Evolutionary conservation across 768 basidiomycete genomes (phyloP), one percentile per base, ranked within the genome.

Genomic region (Suillus decipiens): DNA sequence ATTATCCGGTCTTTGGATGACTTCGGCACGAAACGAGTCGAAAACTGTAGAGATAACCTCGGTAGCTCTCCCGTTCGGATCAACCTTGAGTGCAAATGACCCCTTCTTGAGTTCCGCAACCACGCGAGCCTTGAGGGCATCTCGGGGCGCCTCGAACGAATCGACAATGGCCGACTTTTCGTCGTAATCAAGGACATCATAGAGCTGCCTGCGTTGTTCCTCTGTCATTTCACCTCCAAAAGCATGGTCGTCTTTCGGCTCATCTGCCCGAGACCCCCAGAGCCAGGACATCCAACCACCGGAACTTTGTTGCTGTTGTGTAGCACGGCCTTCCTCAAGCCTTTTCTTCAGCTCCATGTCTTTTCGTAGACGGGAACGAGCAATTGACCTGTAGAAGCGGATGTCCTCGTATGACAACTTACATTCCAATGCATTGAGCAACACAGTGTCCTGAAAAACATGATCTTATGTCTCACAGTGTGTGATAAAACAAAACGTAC

Each of bases 311-410:
- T 84, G 80, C 65, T 82, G 76, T 63, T 82, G 80, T 61, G 82
- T 81, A 71, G 82, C 82, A 70, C 87, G 85, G 59, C 88, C 87
- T 69, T 92, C 90, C 60, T 93, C 82, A 45, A 83, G 75, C 69
- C 87, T 88, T 68, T 84, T 84, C 55, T 81, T 78, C 41, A 89
- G 78, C 2, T 87, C 92, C 24, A 86, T 81, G 69, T 99, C 95
- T 73, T 98, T 95, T 68, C 89, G 87, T 17, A 96, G 80, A 66
- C 87, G 87, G 2, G 94, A 94, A 33, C 93, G 88, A 0, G 95
- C 93, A 64, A 99, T 93, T 4, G 95, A 98, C 37, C 97, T 88
- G 78, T 99, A 99, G 77, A 98, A 97, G 4, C 96, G 89, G 58
- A 99, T 89, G 70, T 99, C 97, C 74, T 96, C 94, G 68, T 98